Base-by-base conservation (phyloP, 2,329 filamentous ascomycete species). In the Magnaporthiopsis poae region DNA sequence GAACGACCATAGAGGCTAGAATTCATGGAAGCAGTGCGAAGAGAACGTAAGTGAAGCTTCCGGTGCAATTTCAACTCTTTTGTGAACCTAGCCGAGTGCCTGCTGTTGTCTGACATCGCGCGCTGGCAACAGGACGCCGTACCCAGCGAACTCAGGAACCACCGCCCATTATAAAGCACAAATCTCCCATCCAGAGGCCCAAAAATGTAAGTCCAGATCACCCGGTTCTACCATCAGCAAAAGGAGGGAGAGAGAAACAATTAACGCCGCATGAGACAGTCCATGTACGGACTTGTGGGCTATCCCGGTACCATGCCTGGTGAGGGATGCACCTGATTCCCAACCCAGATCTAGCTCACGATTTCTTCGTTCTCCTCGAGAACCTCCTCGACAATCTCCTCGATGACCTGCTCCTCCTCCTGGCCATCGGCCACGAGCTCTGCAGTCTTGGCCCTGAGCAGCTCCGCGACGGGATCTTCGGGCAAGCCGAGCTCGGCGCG, bases 361-460 rank as follows among this genome's bases (percentile, higher is more conserved):
- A 87, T 78, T 78, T 98, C 95, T 83, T 98, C 95, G 67, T 83
- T 89, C 85, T 97, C 90, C 79, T 93, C 86, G 65, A 88, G 77
- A 29, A 88, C 94, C 80, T 97, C 93, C 79, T 92, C 89, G 70
- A 91, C 87, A 71, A 91, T 89, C 81, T 94, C 90, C 80, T 98
- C 95, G 69, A 97, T 92, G 69, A 96, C 88, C 73, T 86, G 82
- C 70, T 90, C 90, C 78, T 90, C 86, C 68, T 86, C 87, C 25
- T 66, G 60, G 71, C 86, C 86, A 60, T 84, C 85, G 21, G 81
- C 82, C 75, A 84, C 80, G 68, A 85, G 75, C 66, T 80, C 74
- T 67, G 77, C 79, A 63, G 81, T 82, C 77, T 86, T 84, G 67
- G 83, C 80, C 72, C 86, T 84, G 68, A 87, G 78, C 46, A 88